Conservation (phyloP, 768 basidiomycete genomes). For the Psilocybe subaeruginosa region DNA sequence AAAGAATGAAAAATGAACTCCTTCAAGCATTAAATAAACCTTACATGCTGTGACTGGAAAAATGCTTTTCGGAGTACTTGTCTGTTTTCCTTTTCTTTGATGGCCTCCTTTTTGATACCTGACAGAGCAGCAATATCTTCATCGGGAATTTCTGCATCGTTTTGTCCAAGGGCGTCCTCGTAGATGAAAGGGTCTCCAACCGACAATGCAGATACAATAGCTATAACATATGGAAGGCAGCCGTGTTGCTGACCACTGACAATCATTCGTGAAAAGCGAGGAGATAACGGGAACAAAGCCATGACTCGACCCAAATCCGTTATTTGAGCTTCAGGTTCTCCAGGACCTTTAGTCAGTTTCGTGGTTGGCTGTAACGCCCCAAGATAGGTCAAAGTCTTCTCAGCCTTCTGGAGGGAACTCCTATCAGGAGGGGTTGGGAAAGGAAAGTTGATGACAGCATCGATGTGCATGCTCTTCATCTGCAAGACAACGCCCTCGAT, state of each 20-base stretch:
- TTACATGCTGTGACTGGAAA: conserved; percentile 81
- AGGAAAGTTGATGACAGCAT: conserved; percentile 95
- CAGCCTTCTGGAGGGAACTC: conserved; percentile 73
- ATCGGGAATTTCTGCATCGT: conserved; percentile 41
- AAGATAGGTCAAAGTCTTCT: conserved; percentile 77
- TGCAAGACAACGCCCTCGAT: conserved; percentile 97
- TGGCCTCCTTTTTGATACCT: conserved; percentile 48
- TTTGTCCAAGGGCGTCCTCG: conserved; percentile 65
- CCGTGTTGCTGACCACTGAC: conserved; percentile 88
- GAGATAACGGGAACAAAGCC: conserved; percentile 92
- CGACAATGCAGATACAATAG: conserved; percentile 87
- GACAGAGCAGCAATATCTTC: conserved; percentile 35
- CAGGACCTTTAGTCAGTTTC: conserved; percentile 22
- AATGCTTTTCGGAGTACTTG: conserved; percentile 73
- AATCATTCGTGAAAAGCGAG: conserved; percentile 95
- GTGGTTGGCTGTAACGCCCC: conserved; percentile 68
- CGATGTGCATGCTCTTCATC: conserved; percentile 99
- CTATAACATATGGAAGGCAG: conserved; percentile 85
- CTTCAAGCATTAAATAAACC: not conserved
- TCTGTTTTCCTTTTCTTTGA: conserved; percentile 57
- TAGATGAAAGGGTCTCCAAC: conserved; percentile 96
- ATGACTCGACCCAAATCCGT: conserved; percentile 91
- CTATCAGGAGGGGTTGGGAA: conserved; percentile 97
- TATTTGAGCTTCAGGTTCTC: conserved; percentile 54
- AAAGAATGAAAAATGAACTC: not conserved